Evolutionary conservation across 2,329 filamentous ascomycete species (phyloP), one percentile per base, ranked within the genome.

Genomic region (Aspergillus tamarii): DNA sequence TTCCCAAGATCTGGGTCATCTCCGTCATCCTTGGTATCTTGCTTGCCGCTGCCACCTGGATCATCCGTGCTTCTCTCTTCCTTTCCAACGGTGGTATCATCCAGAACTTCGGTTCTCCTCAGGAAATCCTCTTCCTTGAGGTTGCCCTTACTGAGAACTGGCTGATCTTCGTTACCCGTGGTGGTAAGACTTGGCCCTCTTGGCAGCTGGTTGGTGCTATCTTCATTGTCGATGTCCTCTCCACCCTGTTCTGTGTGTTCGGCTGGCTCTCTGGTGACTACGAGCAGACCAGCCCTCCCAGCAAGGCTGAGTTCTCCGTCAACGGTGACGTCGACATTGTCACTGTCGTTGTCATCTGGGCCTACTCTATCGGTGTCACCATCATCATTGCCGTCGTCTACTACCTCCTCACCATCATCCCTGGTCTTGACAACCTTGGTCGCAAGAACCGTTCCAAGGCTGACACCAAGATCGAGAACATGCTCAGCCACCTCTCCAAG

Each of bases 81-180:
- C 79, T 92, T 23, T 80, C 82, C 64, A 87, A 86, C 77, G 90
- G 90, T 75, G 90, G 90, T 83, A 83, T 93, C 73, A 87, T 93
- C 73, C 85, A 91, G 81, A 89, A 90, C 82, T 92, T 86, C 73
- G 90, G 90, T 76, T 88, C 87, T 72, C 85, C 91, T 67, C 89
- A 93, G 81, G 89, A 90, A 73, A 89, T 92, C 64, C 84, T 96
- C 78, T 96, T 96, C 89, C 88, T 96, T 48, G 89, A 96, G 84
- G 89, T 96, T 81, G 93, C 92, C 23, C 88, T 96, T 65, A 94
- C 93, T 72, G 92, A 96, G 87, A 96, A 96, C 85, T 96, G 93
- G 93, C 88, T 96, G 64, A 96, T 96, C 83, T 96, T 96, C 87
- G 94, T 96, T 82, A 96, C 93, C 73, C 93, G 93, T 87, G 92